Base-by-base conservation (phyloP, 2,329 filamentous ascomycete genomes). In the Aureobasidium sp. region DNA sequence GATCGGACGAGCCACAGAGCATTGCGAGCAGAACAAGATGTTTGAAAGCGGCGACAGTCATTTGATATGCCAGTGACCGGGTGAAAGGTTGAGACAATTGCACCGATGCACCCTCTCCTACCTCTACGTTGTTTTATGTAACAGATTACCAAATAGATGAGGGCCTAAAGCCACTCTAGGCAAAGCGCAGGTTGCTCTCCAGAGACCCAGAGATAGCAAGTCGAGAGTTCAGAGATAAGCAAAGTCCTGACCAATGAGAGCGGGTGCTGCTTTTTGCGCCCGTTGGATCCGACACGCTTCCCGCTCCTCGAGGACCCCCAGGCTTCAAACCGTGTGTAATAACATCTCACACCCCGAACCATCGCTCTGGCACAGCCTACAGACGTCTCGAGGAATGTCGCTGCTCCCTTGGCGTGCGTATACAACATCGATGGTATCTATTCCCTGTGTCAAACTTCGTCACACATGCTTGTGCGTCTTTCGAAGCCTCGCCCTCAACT, bases 21-120 rank as follows among this genome's bases (percentile, higher is more conserved):
- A 70, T 68, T 57, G 68, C 65, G 55, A 73, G 67, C 62, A 74
- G 68, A 61, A 73, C 67, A 64, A 73, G 71, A 64, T 71, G 64
- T 61, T 71, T 63, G 62, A 70, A 69, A 31, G 71, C 71, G 64
- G 66, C 70, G 45, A 71, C 66, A 67, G 71, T 73, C 72, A 74
- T 74, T 72, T 64, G 61, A 64, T 60, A 60, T 60, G 44, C 36
- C 57, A 60, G 34, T 58, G 41, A n/a, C 34, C 57, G 57, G 57
- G 37, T 60, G 57, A 60, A 60, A 60, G 57, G 57, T 60, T 60
- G 57, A 51, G 57, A 59, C 56, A 34, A 60, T 47, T 36, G 44
- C 57, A 60, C 17, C 45, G 36, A 45, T 49, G 57, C 37, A 60
- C 36, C 22, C 44, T 51, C 25, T 60, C 39, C 57, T 42, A 49